phyloP scores from a whole-genome alignment of 208 protist species.

The Trypanosoma lewisi region DNA sequence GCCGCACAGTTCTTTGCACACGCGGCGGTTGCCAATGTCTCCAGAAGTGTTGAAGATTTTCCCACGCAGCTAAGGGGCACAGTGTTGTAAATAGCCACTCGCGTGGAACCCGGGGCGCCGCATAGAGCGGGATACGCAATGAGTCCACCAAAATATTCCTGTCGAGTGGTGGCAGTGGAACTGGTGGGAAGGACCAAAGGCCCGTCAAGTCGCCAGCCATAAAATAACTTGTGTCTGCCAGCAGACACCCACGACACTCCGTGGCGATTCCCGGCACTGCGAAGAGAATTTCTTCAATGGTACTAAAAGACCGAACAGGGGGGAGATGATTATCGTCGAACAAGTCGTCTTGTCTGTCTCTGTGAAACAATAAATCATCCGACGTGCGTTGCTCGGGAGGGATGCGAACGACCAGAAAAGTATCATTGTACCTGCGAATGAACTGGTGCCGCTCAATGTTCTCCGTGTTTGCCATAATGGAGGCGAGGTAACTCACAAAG shows the following conservation, averaged over 20 bases:
- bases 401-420: constrained; percentile 62
- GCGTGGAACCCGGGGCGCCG: constrained; percentile 35
- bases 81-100: constrained; percentile 59
- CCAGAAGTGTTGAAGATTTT: constrained; percentile 29
- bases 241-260: constrained; percentile 78
- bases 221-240: constrained; percentile 86
- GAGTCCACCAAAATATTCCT: constrained; percentile 36
- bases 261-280: constrained; percentile 85
- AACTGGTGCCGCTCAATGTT: constrained; percentile 44
- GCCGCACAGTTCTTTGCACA: constrained; percentile 1
- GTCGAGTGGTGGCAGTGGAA: constrained; percentile 23
- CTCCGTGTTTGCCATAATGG: constrained; percentile 42
- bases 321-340: constrained; percentile 27
- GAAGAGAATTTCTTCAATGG: constrained; percentile 87
- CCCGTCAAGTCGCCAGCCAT: constrained; percentile 76
- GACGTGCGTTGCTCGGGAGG: constrained; percentile 33
- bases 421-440: constrained; percentile 72
- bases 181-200: constrained; percentile 41
- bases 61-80: constrained; percentile 53
- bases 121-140: constrained; percentile 54
- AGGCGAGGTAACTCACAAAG: constrained; percentile 80
- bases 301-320: constrained; percentile 66
- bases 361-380: background rate
- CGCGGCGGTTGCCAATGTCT: constrained; percentile 25
- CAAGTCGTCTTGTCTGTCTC: background rate